phyloP scores from a whole-genome alignment of 768 basidiomycete genomes.

The Tephrocybe sp. region DNA sequence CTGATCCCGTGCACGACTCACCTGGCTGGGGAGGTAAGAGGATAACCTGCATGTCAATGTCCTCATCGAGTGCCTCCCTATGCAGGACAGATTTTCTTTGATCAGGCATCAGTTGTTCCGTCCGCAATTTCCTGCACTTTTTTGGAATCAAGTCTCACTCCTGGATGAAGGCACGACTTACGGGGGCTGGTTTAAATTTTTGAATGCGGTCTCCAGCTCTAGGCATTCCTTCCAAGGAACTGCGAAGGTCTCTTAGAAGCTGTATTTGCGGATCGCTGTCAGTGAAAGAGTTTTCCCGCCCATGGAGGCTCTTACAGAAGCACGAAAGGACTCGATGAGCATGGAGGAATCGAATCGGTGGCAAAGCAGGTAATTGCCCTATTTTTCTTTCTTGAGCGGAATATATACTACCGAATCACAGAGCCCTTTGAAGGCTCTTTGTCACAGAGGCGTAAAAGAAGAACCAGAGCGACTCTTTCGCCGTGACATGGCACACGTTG shows the following conservation, averaged over 20 bases:
- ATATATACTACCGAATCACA: conserved; percentile 5
- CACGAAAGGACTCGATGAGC: conserved; percentile 7
- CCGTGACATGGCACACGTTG: no score
- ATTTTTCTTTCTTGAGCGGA: background rate
- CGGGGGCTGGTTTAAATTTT: background rate
- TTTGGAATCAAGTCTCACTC: background rate
- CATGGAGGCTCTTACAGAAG: conserved; percentile 2
- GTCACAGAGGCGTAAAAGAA: background rate
- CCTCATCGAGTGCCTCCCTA: conserved; percentile 5
- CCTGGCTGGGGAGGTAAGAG: conserved; percentile 11
- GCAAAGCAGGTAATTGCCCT: background rate
- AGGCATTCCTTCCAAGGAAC: background rate
- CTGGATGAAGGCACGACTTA: background rate
- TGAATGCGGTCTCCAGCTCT: background rate
- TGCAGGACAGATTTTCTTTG: conserved; percentile 5
- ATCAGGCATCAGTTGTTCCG: conserved; percentile 16
- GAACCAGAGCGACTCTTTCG: background rate
- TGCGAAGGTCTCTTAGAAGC: conserved; percentile 1
- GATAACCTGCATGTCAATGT: no score
- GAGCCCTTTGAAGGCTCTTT: background rate
- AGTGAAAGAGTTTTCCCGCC: background rate
- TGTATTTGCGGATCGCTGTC: background rate
- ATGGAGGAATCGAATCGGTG: background rate
- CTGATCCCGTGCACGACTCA: conserved; percentile 11
- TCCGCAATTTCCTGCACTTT: conserved; percentile 1